Evolutionary conservation across 2,329 filamentous ascomycete genomes (phyloP).

Genomic region (Penicillium verrucosum): DNA sequence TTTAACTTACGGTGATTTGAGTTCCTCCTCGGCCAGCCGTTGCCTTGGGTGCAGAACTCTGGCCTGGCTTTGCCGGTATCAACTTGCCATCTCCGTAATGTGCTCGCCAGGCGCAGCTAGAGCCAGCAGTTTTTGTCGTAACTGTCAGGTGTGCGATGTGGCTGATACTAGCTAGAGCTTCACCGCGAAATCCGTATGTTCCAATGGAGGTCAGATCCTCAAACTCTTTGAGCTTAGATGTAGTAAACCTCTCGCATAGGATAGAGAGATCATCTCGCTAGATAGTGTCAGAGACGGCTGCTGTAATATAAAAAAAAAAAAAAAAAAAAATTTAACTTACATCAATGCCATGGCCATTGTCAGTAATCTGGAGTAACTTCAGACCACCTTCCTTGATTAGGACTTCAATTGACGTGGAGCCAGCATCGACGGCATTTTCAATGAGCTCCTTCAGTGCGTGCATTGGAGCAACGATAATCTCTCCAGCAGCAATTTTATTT

Average conservation of each 20-base stretch:
- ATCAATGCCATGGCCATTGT: conserved; percentile 94
- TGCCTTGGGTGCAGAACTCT: conserved; percentile 78
- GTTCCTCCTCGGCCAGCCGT: conserved; percentile 85
- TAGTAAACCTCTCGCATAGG: conserved; percentile 93
- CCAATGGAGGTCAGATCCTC: conserved; percentile 86
- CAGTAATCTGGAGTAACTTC: conserved; percentile 92
- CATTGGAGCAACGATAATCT: conserved; percentile 96
- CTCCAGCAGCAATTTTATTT: conserved; percentile 96
- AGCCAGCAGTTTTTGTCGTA: conserved; percentile 87
- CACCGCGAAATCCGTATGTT: conserved; percentile 96
- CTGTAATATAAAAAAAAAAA: neutral
- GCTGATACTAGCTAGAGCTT: conserved; percentile 94
- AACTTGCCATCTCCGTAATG: conserved; percentile 82
- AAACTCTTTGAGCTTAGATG: conserved; percentile 89
- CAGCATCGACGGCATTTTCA: conserved; percentile 97
- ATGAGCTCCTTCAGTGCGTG: conserved; percentile 95
- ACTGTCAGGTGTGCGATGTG: conserved; percentile 95
- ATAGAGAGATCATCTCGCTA: conserved; percentile 89
- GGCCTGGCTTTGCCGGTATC: conserved; percentile 79
- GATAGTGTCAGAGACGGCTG: conserved; percentile 9
- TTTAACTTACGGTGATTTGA: conserved; percentile 72
- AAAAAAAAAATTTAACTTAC: conserved; percentile 49
- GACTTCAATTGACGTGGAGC: conserved; percentile 85
- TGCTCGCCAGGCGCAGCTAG: conserved; percentile 84
- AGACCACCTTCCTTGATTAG: conserved; percentile 91